Evolutionary conservation across 2,329 filamentous ascomycete species (phyloP), one percentile per base, ranked within the genome.

Genomic region (Clarireedia homoeocarpa): DNA sequence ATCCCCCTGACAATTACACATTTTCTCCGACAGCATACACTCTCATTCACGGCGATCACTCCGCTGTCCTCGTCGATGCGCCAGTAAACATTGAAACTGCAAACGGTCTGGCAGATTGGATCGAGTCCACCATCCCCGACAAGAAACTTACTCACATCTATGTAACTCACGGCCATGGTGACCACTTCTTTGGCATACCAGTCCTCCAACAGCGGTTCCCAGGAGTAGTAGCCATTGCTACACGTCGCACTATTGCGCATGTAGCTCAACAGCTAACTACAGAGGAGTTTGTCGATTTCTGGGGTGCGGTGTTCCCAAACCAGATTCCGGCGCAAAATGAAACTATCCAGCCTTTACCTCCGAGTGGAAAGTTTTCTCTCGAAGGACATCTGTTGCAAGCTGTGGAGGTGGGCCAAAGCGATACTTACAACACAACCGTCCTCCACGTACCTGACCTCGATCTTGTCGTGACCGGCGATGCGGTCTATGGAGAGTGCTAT

Each of bases 81-180:
- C 36, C 44, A 7, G 24, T 48, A 12, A 53, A 47, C 3, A 36
- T 48, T 2, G 36, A 23, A 27, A 46, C n/a, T 10, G 27, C 42
- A 2, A 2, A 63, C 4, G 65, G 61, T 1, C 62, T 74, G 5
- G 65, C 64, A 2, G 52, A 65, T 6, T 75, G 70, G 71, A 70
- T 74, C 55, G 64, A 69, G 10, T 53, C 54, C 1, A 68, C 66
- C 1, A 62, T 67, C 0, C 63, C 65, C 0, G 57, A 54, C 15
- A 66, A 65, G 17, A 63, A 62, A 2, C 61, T 75, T 0, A 58
- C 57, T 2, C 67, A 68, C 36, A 69, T 74, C 26, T 74, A 73
- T 57, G 69, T 73, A 39, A 74, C 72, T 0, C 72, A 74, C 42
- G 69, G 70, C 15, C 71, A 74, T 42, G 71, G 65, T 15, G 72